Base-by-base conservation (phyloP, 345 rosid species). In the Abelmoschus esculentus region DNA sequence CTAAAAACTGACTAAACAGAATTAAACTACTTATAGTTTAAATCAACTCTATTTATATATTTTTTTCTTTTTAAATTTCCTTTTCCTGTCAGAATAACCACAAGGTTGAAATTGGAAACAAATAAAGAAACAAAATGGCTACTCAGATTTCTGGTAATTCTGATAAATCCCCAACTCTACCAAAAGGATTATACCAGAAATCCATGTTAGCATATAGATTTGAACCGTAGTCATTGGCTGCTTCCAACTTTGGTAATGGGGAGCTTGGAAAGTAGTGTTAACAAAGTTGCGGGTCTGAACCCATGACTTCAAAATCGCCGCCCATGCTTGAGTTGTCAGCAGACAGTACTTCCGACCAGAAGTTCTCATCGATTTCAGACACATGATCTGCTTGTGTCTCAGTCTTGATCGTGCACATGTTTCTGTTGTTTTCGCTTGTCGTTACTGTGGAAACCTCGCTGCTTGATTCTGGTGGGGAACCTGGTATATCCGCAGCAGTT, bases 151-250 rank as follows among this genome's bases (percentile, higher is more conserved):
- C 82, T 18, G 79, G 74, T n/a, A 82, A 61, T 62, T 83, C 86
- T 26, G 77, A 74, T 22, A 77, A 57, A 10, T 71, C 89, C 13
- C 80, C 87, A 7, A 78, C 76, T 78, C 74, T 73, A 29, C 82
- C 75, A 67, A 89, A 72, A 57, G 84, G 75, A 42, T 79, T 81
- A 70, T 70, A 72, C 95, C 91, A 86, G 75, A 80, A 89, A 56
- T 83, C 88, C 86, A 78, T 74, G 69, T 73, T 79, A 5, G 80
- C 87, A 69, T 36, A 79, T 63, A 80, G 10, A 61, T 71, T 77
- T 8, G 81, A 77, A 63, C 72, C 67, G 29, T 52, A 65, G 62
- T 1, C 69, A 17, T 60, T 15, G 68, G 70, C 70, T 3, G 70
- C 32, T 53, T 61, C 81, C 18, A 26, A 12, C 32, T 57, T 57